Base-by-base conservation (phyloP, 139 green algal species). In the Chlorella sp. region DNA sequence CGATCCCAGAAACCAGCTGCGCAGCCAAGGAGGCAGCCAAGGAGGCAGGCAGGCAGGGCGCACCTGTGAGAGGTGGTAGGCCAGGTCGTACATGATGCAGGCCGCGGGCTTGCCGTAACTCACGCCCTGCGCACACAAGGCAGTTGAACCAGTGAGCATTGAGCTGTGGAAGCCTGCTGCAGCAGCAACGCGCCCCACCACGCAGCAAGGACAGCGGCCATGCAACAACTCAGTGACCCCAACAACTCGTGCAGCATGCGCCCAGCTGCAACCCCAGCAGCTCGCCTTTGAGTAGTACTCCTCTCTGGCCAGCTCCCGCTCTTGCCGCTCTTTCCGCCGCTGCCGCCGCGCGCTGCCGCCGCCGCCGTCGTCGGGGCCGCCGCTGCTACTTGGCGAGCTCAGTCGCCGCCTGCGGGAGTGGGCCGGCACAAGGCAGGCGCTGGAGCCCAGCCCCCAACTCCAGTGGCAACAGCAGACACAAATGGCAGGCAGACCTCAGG, bases 41-140 rank as follows among this genome's bases (percentile, higher is more conserved):
- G 12, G 12, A 2, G 51, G 7, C 44, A 55, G 44, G 44, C 44
- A 11, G 44, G 7, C 44, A 7, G 11, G 7, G 51, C 51, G 12
- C 51, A 60, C 51, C 51, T 60, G 51, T 15, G 51, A 60, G 11
- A 96, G 79, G 60, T 83, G 26, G 68, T 93, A 85, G 6, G 89
- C 91, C 6, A 98, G 84, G n/a, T 92, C 84, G 62, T 91, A 94
- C 38, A 98, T 82, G 26, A 97, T 26, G 73, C 94, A 90, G 9
- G 94, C 88, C 0, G 92, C 89, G 0, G 96, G 93, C 73, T 94
- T 94, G 73, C 95, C 95, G 60, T 93, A 97, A 64, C 82, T 67
- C 30, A 86, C 75, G 34, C 87, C 87, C 63, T 81, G 60, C 63
- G 36, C 2, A 15, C 20, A 75, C 30, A 26, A 64, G 39, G 65